Conservation (phyloP, 2,329 filamentous ascomycete species). For the Pseudocercospora macadamiae region DNA sequence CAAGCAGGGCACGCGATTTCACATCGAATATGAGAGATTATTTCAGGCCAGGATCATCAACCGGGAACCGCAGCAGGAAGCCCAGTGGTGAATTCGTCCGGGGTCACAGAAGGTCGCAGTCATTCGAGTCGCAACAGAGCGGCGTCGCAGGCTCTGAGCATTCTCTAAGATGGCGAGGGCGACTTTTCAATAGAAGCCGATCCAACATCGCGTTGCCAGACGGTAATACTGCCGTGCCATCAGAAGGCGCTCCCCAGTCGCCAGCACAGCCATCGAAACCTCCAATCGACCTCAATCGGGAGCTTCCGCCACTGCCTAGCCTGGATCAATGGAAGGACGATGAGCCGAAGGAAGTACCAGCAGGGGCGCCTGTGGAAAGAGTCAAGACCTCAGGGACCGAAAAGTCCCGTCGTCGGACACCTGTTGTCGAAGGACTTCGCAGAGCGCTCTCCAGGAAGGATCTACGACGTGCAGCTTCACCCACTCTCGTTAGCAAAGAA, state of each 20-base stretch:
- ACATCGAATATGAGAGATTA: constrained; percentile 40
- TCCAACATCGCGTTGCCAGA: constrained; percentile 16
- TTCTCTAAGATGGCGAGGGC: constrained; percentile 17
- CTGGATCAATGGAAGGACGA: constrained; percentile 45
- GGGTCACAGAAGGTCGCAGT: constrained; percentile 34
- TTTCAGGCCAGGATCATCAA: constrained; percentile 40
- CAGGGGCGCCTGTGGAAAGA: neutral
- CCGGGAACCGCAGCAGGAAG: constrained; percentile 25
- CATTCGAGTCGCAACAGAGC: constrained; percentile 31
- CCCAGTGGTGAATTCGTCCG: constrained; percentile 34
- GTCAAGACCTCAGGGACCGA: neutral
- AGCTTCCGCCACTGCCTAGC: constrained; percentile 52
- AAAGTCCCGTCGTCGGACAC: constrained; percentile 7
- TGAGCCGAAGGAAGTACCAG: constrained; percentile 6
- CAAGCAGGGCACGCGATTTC: constrained; percentile 21
- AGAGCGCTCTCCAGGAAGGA: constrained; percentile 17
- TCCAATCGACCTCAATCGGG: constrained; percentile 49
- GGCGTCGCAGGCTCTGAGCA: constrained; percentile 23
- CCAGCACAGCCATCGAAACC: constrained; percentile 17
- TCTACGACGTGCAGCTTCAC: constrained; percentile 1
- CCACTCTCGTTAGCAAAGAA: constrained; percentile 16
- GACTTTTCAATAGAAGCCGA: constrained; percentile 19
- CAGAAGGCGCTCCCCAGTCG: constrained; percentile 7
- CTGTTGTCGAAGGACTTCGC: constrained; percentile 16
- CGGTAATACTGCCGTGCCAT: constrained; percentile 5